Conservation (phyloP, 768 basidiomycete genomes). For the Panellus pusillus region DNA sequence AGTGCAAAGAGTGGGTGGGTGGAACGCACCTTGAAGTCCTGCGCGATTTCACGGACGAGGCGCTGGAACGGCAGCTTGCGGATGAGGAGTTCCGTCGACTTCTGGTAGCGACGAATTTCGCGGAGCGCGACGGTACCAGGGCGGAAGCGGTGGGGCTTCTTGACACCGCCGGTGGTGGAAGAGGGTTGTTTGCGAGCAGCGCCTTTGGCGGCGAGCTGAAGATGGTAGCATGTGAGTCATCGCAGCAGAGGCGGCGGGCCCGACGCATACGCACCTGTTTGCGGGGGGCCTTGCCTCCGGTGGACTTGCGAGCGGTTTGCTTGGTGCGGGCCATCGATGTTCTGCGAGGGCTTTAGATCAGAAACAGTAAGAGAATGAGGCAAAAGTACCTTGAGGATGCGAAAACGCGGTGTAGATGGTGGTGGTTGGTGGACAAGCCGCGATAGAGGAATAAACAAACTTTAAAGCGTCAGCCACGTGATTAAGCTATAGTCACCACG, state of each 20-base stretch:
- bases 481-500: not conserved
- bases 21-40: conserved; percentile 53
- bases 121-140: conserved; percentile 24
- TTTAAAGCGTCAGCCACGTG: not conserved
- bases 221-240: not conserved
- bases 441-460: not conserved
- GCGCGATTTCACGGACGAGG: conserved; percentile 59
- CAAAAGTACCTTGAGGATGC: not conserved
- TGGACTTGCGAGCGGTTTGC: conserved; percentile 25
- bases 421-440: not conserved
- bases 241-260: not conserved
- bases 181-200: conserved; percentile 22
- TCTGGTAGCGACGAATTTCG: conserved; percentile 23
- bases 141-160: conserved; percentile 28
- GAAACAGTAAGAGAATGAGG: conserved; percentile 4
- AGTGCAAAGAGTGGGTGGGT: not conserved
- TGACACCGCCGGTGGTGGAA: conserved; percentile 47
- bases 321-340: conserved; percentile 23
- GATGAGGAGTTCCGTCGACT: conserved; percentile 23
- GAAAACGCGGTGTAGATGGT: not conserved
- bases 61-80: conserved; percentile 30
- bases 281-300: conserved; percentile 38
- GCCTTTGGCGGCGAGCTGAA: conserved; percentile 18
- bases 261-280: conserved; percentile 31
- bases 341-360: conserved; percentile 1